These are phyloP conservation scores for Brettanomyces custersianus DNA, from an alignment of 805 yeast species.

Conservation along the genomic window DNA sequence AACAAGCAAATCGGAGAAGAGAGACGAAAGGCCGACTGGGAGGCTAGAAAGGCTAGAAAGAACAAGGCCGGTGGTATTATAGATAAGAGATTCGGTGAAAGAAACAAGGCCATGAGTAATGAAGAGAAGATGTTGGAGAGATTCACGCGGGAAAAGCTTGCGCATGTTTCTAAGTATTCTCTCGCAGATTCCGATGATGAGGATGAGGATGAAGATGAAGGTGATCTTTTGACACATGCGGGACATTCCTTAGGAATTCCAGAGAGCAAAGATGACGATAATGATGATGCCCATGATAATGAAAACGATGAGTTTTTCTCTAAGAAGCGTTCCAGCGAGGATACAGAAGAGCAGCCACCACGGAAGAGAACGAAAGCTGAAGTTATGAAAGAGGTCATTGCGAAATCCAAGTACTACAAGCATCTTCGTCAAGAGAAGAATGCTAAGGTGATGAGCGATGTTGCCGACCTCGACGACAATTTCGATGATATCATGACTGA, in stretches of 20 bases:
- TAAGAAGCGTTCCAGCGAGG: constrained; percentile 26
- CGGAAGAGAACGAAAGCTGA: constrained; percentile 72
- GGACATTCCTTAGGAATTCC: constrained; percentile 48
- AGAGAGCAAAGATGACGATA: constrained; percentile 26
- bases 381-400: constrained; percentile 78
- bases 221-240: constrained; percentile 63
- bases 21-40: constrained; percentile 50
- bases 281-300: constrained; percentile 26
- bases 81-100: constrained; percentile 92
- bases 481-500: constrained; percentile 56
- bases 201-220: constrained; percentile 55
- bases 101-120: constrained; percentile 55
- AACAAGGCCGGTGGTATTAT: constrained; percentile 70
- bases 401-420: constrained; percentile 71
- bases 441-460: constrained; percentile 48
- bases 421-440: constrained; percentile 66
- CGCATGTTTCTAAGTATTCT: constrained; percentile 44
- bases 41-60: constrained; percentile 49
- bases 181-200: constrained; percentile 72
- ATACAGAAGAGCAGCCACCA: constrained; percentile 29
- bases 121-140: constrained; percentile 95
- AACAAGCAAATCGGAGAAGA: constrained; percentile 65
- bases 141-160: constrained; percentile 81
- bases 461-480: constrained; percentile 62
- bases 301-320: constrained; percentile 23